Conservation (phyloP, 495 filamentous ascomycete species). For the Talaromyces stipitatus region DNA sequence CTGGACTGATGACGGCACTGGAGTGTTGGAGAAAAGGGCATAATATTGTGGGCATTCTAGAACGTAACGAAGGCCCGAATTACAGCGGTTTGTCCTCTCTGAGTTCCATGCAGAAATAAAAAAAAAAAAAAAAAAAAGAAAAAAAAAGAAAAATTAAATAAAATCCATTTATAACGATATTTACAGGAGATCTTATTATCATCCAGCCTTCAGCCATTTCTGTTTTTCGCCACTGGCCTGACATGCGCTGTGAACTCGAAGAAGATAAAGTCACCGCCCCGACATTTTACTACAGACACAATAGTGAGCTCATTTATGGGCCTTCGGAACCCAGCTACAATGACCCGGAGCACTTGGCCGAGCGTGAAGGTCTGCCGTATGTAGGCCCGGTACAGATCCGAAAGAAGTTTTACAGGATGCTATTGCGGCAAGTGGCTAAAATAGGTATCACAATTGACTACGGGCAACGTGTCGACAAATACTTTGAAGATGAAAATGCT, state of each 20-base stretch:
- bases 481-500: conserved; percentile 34
- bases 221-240: conserved; percentile 50
- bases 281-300: conserved; percentile 44
- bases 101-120: too few species aligned
- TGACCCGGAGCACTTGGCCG: conserved; percentile 31
- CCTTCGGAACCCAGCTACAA: conserved; percentile 19
- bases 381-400: conserved; percentile 33
- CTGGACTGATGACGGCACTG: conserved; percentile 50
- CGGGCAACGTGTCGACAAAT: conserved; percentile 38
- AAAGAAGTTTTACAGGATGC: conserved; percentile 49
- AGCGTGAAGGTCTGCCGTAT: conserved; percentile 12
- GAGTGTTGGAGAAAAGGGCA: conserved; percentile 58
- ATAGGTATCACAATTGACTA: conserved; percentile 44
- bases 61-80: conserved; percentile 7
- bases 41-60: conserved; percentile 30
- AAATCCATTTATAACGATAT: too few species aligned
- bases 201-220: conserved; percentile 34
- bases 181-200: conserved; percentile 45
- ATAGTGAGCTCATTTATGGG: conserved; percentile 36
- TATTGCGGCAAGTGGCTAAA: conserved; percentile 41
- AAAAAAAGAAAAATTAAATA: too few species aligned
- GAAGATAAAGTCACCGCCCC: conserved; percentile 37
- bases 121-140: too few species aligned
- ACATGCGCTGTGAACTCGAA: conserved; percentile 36
- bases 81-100: too few species aligned